Base-by-base conservation (phyloP, 805 yeast species). In the Lipomyces sp. region DNA sequence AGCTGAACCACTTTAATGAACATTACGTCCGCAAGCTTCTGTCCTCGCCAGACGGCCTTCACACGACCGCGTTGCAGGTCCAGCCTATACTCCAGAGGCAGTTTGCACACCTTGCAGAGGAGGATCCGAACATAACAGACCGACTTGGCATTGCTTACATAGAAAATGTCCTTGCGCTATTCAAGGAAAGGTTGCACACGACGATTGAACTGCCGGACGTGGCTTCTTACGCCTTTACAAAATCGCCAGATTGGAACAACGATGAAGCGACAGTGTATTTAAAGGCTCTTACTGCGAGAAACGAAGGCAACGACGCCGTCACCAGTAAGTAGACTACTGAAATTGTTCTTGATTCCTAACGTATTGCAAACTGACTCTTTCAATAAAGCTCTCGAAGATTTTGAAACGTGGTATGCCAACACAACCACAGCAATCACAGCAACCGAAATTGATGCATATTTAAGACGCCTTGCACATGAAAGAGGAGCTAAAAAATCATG, bases 1-100 rank as follows among this genome's bases (percentile, higher is more conserved):
- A 93, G 66, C 74, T 93, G 47, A 72, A 74, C 58, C 86, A 70
- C 65, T 86, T 93, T 70, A 90, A 93, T 68, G 86, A 85, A 61
- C 76, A 75, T 52, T 87, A 85, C 63, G 68, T 89, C 35, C 67
- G 68, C 4, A 56, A 65, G 35, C 71, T 73, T 45, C 62, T 86
- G 14, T 4, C 33, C 16, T 21, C 75, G 33, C 69, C 73, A 0
- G 60, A 42, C 1, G 51, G 55, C 23, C 67, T 78, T 6, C 59
- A 67, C 0, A 62, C 68, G 4, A 62, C 79, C 4, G 68, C 77
- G 2, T 14, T 42, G 19, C 44, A 52, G 19, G 45, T 49, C 11
- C 43, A 32, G 16, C 39, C 37, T 4, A 11, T 39, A 5, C 16
- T 51, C 13, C 19, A 33, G 4, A 11, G 11, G 10, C 16, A 19